Evolutionary conservation across 2,329 filamentous ascomycete species (phyloP).

Genomic region (Ophiocordyceps polyrhachis-furcata): DNA sequence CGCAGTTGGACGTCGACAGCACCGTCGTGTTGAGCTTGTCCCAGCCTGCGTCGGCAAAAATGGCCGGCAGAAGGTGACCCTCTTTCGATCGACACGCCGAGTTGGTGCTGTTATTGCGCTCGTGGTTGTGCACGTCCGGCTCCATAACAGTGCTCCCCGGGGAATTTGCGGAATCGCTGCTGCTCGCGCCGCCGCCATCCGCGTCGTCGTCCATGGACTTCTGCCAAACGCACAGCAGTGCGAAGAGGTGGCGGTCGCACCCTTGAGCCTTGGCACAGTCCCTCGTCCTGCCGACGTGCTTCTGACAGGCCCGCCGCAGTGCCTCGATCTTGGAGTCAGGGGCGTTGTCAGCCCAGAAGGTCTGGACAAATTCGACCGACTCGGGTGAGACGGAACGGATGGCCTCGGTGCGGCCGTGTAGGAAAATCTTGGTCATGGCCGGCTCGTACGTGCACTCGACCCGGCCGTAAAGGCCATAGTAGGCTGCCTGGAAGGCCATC

Average conservation of each 20-base stretch:
- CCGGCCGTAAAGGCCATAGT: conserved; percentile 88
- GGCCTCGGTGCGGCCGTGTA: conserved; percentile 88
- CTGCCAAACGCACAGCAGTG: conserved; percentile 89
- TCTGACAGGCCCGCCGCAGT: conserved; percentile 64
- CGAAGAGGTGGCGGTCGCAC: conserved; percentile 84
- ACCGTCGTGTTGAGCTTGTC: conserved; percentile 91
- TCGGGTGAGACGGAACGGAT: conserved; percentile 73
- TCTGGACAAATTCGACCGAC: conserved; percentile 73
- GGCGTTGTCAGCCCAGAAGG: conserved; percentile 86
- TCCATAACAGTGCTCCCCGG: conserved; percentile 27
- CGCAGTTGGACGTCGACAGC: conserved; percentile 94
- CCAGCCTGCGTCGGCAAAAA: conserved; percentile 84
- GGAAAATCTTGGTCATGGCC: conserved; percentile 89
- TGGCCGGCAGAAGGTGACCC: conserved; percentile 42
- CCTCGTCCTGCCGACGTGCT: conserved; percentile 61
- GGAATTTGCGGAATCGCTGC: conserved; percentile 43
- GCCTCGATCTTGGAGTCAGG: conserved; percentile 70
- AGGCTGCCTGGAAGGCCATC: conserved; percentile 97
- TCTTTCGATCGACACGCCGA: conserved; percentile 23
- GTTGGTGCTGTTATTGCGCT: conserved; percentile 35
- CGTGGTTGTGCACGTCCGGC: conserved; percentile 16
- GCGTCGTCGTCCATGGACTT: conserved; percentile 54
- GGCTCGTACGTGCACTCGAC: conserved; percentile 95
- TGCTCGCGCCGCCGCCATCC: conserved; percentile 33
- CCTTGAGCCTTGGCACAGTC: conserved; percentile 81